Evolutionary conservation across 495 filamentous ascomycete genomes (phyloP), one percentile per base, ranked within the genome.

Genomic region (Elaphomyces granulatus): DNA sequence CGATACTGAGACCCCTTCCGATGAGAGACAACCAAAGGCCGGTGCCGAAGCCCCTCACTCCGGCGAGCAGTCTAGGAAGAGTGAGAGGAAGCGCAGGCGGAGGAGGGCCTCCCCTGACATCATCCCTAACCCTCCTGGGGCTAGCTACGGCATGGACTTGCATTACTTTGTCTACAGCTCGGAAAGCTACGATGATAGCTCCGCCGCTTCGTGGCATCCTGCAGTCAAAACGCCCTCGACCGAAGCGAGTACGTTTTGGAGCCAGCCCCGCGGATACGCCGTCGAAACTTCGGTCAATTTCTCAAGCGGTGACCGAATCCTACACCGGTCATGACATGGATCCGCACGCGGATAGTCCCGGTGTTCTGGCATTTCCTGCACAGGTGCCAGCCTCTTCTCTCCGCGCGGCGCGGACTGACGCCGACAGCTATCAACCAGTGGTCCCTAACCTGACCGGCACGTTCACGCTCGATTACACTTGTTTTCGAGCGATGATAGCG

Each of bases 41-140:
- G n/a, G n/a, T n/a, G n/a, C n/a, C n/a, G n/a, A n/a, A n/a, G n/a
- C n/a, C n/a, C n/a, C n/a, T n/a, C n/a, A n/a, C n/a, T n/a, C n/a
- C n/a, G n/a, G n/a, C n/a, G n/a, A n/a, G n/a, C n/a, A n/a, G n/a
- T n/a, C n/a, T n/a, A n/a, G n/a, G n/a, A n/a, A n/a, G n/a, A n/a
- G n/a, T n/a, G n/a, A n/a, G n/a, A n/a, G n/a, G n/a, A n/a, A n/a
- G n/a, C n/a, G n/a, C n/a, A n/a, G n/a, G n/a, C 61, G 66, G 37
- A 63, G 63, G 45, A 56, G 58, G 7, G 36, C 38, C n/a, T 66
- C 64, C 20, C 66, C 66, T 14, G 60, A 65, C 39, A 45, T 54
- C 1, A 70, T 68, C 34, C 65, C 66, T 0, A 66, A 67, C 41
- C 66, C 66, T 9, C 36, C 44, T 15, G 63, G 56, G 14, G 59